phyloP scores from a whole-genome alignment of 305 asterid genomes.

The Fraxinus angustifolia region DNA sequence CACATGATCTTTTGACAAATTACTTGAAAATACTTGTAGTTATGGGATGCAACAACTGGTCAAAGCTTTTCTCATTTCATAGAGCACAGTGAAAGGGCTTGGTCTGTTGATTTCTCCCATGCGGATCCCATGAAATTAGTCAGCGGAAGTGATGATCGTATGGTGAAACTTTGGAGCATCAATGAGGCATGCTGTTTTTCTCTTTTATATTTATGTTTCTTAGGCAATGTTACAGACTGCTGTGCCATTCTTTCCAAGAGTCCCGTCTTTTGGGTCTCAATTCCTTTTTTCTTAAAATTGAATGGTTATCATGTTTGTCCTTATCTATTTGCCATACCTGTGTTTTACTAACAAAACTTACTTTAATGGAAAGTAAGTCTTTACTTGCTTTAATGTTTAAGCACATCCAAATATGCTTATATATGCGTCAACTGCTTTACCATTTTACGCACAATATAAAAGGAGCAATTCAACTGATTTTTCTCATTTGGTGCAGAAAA shows the following conservation, averaged over 20 bases:
- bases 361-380: not conserved
- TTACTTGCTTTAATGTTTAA: not conserved
- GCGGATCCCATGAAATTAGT: conserved; percentile 73
- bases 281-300: conserved; percentile 14
- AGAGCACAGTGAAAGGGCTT: conserved; percentile 85
- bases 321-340: not conserved
- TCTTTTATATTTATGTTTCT: not conserved
- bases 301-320: conserved; percentile 10
- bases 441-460: not conserved
- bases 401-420: conserved; percentile 1
- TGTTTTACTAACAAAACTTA: not conserved
- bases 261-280: conserved; percentile 7
- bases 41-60: conserved; percentile 94
- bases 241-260: not conserved
- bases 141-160: conserved; percentile 92
- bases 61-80: conserved; percentile 50
- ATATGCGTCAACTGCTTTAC: not conserved
- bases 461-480: conserved; percentile 11
- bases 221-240: not conserved
- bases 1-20: conserved; percentile 16
- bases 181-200: conserved; percentile 41
- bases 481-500: conserved; percentile 60
- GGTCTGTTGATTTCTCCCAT: conserved; percentile 94
- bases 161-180: conserved; percentile 82
- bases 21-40: conserved; percentile 48